Percentiles rank a stretch among this genome's conserved stretches.
Conservation (phyloP, 2,329 filamentous ascomycete species). For the Clonostachys chloroleuca region DNA sequence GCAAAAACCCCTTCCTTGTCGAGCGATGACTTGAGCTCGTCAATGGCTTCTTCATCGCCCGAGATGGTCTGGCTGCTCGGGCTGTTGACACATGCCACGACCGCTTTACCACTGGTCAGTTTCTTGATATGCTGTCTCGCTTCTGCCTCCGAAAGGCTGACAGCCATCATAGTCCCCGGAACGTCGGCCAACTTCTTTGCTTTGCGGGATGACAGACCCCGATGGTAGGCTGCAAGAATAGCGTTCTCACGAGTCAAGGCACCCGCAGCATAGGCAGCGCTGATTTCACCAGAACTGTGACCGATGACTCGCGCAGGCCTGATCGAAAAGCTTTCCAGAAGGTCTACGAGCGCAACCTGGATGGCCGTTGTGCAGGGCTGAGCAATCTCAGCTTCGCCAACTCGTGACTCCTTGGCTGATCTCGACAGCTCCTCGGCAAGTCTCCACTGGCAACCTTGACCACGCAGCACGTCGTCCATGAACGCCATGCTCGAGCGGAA, state of each 20-base stretch:
- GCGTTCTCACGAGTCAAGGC: conserved; percentile 12
- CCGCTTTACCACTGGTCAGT: conserved; percentile 18
- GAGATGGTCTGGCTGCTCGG: conserved; percentile 41
- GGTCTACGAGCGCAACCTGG: conserved; percentile 31
- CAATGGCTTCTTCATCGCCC: conserved; percentile 26
- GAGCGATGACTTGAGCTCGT: not conserved
- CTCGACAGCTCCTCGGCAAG: conserved; percentile 7
- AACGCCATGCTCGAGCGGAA: conserved; percentile 11
- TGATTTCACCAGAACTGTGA: conserved; percentile 32
- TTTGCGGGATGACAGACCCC: conserved; percentile 6
- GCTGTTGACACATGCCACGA: conserved; percentile 39
- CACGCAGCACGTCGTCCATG: not conserved
- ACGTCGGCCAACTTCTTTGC: conserved; percentile 9
- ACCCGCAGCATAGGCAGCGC: conserved; percentile 25
- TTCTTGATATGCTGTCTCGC: conserved; percentile 13
- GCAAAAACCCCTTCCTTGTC: not conserved
- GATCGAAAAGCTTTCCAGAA: conserved; percentile 19
- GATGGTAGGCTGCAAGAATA: conserved; percentile 3
- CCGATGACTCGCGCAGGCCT: conserved; percentile 19
- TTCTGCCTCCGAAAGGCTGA: conserved; percentile 18
- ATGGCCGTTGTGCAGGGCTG: conserved; percentile 35
- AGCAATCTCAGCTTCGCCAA: conserved; percentile 14
- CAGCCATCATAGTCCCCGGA: conserved; percentile 22
- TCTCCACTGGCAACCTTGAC: conserved; percentile 5
- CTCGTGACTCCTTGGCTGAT: conserved; percentile 5